Evolutionary conservation across 441 rosid genomes (phyloP).

Genomic region (Raphanus hybrid): DNA sequence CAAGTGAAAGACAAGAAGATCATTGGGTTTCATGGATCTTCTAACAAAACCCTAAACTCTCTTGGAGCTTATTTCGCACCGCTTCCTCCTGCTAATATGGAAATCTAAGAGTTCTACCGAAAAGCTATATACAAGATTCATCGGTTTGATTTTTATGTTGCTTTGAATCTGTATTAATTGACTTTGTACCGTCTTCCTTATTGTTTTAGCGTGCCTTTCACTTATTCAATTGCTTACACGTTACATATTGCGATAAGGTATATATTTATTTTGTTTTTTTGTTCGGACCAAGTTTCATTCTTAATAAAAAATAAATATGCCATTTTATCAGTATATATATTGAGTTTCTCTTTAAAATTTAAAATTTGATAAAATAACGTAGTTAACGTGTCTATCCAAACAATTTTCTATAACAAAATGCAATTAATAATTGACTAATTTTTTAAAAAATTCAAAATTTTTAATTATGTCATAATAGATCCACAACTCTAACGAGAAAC

Average conservation of each 20-base stretch:
- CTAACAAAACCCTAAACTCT: constrained; percentile 4
- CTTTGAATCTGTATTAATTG: neutral
- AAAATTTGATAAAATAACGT: neutral
- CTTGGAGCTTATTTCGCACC: constrained; percentile 26
- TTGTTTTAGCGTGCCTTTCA: constrained; percentile 14
- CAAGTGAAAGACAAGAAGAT: constrained; percentile 6
- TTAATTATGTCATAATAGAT: neutral
- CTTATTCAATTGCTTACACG: constrained; percentile 5
- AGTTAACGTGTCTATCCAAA: neutral
- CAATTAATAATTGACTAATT: neutral
- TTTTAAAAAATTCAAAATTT: neutral
- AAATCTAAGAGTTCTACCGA: neutral
- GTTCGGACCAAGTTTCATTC: neutral
- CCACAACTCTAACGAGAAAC: too few species aligned
- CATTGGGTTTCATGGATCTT: constrained; percentile 35
- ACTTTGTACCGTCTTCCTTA: neutral
- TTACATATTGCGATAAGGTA: neutral
- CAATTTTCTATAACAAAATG: neutral
- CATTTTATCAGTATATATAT: neutral
- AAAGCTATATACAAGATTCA: neutral
- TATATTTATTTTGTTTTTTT: neutral
- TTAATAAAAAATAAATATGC: neutral
- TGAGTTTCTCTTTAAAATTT: neutral
- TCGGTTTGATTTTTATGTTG: constrained; percentile 1
- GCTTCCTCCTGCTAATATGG: neutral